Evolutionary conservation across 805 yeast species (phyloP).

Genomic region (Jamesozyma rosinii): DNA sequence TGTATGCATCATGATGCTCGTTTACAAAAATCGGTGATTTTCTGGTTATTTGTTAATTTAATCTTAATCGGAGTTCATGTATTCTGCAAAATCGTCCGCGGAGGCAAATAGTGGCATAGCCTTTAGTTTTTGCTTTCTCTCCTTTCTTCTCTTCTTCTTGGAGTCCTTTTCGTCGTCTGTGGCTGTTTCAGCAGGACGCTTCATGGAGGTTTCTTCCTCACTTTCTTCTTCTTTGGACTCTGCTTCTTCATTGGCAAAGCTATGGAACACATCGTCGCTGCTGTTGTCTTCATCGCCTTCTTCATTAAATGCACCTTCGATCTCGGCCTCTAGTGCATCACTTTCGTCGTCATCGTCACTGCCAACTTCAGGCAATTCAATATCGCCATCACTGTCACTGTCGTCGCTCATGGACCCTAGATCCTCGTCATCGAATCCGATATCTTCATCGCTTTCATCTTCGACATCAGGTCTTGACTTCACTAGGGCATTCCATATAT

Average conservation of each 20-base stretch:
- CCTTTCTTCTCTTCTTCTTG: slow-evolving; percentile 26
- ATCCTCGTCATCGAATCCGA: slow-evolving; percentile 39
- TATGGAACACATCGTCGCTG: slow-evolving; percentile 31
- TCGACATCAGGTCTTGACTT: slow-evolving; percentile 66
- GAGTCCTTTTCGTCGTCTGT: slow-evolving; percentile 9
- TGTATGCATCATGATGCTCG: background rate
- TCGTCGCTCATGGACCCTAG: slow-evolving; percentile 25
- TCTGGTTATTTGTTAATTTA: slow-evolving; percentile 13
- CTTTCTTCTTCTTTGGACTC: slow-evolving; percentile 12
- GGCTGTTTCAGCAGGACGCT: slow-evolving; percentile 20
- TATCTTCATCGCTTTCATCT: slow-evolving; percentile 35
- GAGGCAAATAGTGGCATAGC: slow-evolving; percentile 79
- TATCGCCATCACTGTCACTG: slow-evolving; percentile 19
- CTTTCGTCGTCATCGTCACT: slow-evolving; percentile 20
- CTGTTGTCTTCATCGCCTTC: slow-evolving; percentile 32
- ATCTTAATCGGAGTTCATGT: slow-evolving; percentile 58
- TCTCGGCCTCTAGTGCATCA: slow-evolving; percentile 18
- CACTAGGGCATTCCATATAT: slow-evolving; percentile 73
- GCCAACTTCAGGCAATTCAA: slow-evolving; percentile 8
- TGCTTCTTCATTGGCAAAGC: slow-evolving; percentile 6
- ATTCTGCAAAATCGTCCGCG: slow-evolving; percentile 76
- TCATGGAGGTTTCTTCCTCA: slow-evolving; percentile 21
- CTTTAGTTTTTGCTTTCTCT: slow-evolving; percentile 34
- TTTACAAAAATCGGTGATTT: background rate
- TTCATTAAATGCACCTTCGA: slow-evolving; percentile 13